Evolutionary conservation across 106 monocot species (phyloP), one percentile per base, ranked within the genome.

Genomic region (Acorus calamus): DNA sequence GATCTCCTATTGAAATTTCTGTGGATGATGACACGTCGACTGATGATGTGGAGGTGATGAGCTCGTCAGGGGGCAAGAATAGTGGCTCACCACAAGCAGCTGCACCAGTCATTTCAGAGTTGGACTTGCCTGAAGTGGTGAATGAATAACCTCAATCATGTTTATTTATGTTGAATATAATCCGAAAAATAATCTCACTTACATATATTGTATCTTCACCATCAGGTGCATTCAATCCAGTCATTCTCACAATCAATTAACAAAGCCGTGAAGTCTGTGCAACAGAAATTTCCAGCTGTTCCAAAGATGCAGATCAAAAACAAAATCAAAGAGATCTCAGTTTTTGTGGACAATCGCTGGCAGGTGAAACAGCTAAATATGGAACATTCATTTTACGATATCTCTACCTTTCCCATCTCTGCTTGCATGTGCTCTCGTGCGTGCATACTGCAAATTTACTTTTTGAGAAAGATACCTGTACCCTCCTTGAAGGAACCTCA

Each of bases 271-370:
- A 83, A 93, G 12, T 78, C 77, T 56, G 49, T 86, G 69, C 81
- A 79, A 51, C 77, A 67, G 7, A 84, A 81, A 42, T 86, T 86
- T 51, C 81, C 89, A 57, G 61, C 50, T 11, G 53, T 71, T 6
- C 65, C 83, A 56, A 94, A 94, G 89, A 58, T 64, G 1, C 81
- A 79, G 50, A 61, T 94, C 56, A 81, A 65, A 67, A 89, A 77
- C 57, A 86, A 76, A 86, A 79, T 94, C 4, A 70, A 74, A 43
- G 86, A 86, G 65, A 76, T 81, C 56, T 73, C 89, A 55, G 74
- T 80, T 11, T 86, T 83, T 73, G 78, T 83, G 44, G 89, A 89
- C 64, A 86, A 79, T 57, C 86, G 68, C 8, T 93, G 93, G 93
- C 73, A 89, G 89, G 89, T 94, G 65, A 60, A 14, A 55, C 65